Conservation (phyloP, 2,329 filamentous ascomycete species). For the Berkeleyomyces basicola region DNA sequence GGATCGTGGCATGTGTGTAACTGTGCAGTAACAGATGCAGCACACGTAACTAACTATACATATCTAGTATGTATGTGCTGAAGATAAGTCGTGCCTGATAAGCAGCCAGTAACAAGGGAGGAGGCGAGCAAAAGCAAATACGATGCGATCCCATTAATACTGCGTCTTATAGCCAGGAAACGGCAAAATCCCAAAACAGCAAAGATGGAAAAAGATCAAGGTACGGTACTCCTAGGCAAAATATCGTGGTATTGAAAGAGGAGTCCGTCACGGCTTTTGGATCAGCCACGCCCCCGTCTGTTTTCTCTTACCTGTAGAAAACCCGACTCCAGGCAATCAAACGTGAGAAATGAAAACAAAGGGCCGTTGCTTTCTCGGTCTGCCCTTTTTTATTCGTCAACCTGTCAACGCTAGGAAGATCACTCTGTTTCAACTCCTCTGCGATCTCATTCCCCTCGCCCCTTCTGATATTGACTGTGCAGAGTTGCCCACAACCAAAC, state of each 20-base stretch:
- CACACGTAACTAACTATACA: too few relatives aligned
- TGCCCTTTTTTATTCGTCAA: neutral
- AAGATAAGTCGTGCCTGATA: too few relatives aligned
- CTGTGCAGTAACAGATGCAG: neutral
- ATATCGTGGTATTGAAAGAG: neutral
- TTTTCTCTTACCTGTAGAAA: neutral
- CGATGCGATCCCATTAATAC: neutral
- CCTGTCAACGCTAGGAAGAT: neutral
- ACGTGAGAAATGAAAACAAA: neutral
- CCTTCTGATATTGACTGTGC: neutral
- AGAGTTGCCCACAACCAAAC: neutral
- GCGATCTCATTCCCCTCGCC: neutral
- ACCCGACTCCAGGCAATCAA: neutral
- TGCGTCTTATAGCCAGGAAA: neutral
- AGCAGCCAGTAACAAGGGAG: neutral
- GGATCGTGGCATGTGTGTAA: neutral
- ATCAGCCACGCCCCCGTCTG: neutral
- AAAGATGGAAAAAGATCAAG: neutral
- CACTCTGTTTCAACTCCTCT: neutral
- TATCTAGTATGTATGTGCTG: too few relatives aligned
- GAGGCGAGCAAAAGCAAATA: neutral
- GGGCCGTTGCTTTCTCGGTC: neutral
- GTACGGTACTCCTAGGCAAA: neutral
- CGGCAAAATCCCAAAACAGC: neutral
- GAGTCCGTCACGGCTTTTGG: neutral